A percentile compares a stretch with the other conserved stretches of the same genome.
Conservation (phyloP, 495 filamentous ascomycete species). For the Aspergillus avenaceus region DNA sequence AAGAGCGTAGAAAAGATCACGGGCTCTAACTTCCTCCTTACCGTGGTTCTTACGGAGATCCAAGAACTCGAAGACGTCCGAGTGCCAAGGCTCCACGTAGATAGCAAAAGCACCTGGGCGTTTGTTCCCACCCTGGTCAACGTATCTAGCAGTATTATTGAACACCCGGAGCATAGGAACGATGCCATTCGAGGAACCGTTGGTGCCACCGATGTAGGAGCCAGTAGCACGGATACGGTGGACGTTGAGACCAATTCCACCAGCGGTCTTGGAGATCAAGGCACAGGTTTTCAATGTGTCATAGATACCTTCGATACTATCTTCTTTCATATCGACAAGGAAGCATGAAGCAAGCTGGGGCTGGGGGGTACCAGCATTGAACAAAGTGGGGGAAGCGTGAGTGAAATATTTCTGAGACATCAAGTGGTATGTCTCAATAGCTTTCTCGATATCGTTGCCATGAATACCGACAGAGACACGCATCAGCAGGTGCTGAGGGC, state of each 20-base stretch:
- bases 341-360: constrained; percentile 96
- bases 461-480: constrained; percentile 96
- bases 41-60: constrained; percentile 99
- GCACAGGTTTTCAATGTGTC: constrained; percentile 98
- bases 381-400: constrained; percentile 94
- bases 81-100: constrained; percentile 99
- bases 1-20: constrained; percentile 94
- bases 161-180: constrained; percentile 97
- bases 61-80: constrained; percentile 94
- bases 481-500: constrained; percentile 99
- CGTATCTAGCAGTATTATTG: constrained; percentile 98
- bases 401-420: constrained; percentile 99
- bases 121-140: constrained; percentile 99
- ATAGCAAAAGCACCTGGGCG: constrained; percentile 97
- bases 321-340: constrained; percentile 96
- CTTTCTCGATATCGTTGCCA: constrained; percentile 88
- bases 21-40: constrained; percentile 95
- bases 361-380: constrained; percentile 93
- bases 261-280: constrained; percentile 98
- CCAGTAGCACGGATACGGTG: constrained; percentile 95
- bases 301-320: constrained; percentile 99
- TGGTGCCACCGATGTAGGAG: constrained; percentile 95
- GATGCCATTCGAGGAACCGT: constrained; percentile 95
- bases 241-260: constrained; percentile 92
- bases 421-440: constrained; percentile 93